A percentile compares a stretch with the other conserved stretches of the same genome.
These are phyloP conservation scores for Fagus crenata DNA, from an alignment of 306 rosid genomes.

Conservation along the genomic window DNA sequence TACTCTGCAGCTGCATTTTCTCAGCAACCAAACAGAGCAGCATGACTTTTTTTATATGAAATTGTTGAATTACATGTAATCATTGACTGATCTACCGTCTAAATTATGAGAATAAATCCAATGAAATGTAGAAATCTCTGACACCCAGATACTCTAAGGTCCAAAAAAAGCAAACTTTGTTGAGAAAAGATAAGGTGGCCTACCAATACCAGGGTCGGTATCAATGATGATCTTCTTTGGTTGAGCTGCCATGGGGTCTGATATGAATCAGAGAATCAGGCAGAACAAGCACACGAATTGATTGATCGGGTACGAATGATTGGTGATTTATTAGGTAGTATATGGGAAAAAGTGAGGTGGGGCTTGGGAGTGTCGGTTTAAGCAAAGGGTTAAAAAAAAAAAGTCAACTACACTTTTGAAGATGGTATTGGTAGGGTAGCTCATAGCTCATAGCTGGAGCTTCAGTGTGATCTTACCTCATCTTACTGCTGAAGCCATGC, in stretches of 20 bases:
- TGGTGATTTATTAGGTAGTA: no score
- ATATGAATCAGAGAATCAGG: not conserved
- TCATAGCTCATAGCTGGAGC: no score
- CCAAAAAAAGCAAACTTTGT: not conserved
- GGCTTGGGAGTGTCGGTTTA: no score
- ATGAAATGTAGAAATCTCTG: not conserved
- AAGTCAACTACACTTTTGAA: no score
- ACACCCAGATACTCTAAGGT: not conserved
- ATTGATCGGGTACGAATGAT: not conserved
- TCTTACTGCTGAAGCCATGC: no score
- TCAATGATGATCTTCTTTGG: slow-evolving; percentile 89
- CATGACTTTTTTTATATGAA: not conserved
- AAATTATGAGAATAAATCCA: not conserved
- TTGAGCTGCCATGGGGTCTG: slow-evolving; percentile 44
- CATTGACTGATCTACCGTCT: not conserved
- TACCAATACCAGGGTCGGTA: slow-evolving; percentile 96
- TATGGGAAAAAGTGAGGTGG: no score
- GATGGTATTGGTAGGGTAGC: no score
- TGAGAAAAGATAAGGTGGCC: slow-evolving; percentile 2
- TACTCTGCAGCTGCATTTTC: not conserved
- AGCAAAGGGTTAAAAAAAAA: no score
- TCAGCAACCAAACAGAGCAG: slow-evolving; percentile 18
- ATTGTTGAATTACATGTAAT: not conserved
- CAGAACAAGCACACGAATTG: no score
- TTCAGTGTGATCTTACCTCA: no score